These are phyloP conservation scores for Pichia sporocuriosa DNA, from an alignment of 805 yeast species.

Conservation along the genomic window DNA sequence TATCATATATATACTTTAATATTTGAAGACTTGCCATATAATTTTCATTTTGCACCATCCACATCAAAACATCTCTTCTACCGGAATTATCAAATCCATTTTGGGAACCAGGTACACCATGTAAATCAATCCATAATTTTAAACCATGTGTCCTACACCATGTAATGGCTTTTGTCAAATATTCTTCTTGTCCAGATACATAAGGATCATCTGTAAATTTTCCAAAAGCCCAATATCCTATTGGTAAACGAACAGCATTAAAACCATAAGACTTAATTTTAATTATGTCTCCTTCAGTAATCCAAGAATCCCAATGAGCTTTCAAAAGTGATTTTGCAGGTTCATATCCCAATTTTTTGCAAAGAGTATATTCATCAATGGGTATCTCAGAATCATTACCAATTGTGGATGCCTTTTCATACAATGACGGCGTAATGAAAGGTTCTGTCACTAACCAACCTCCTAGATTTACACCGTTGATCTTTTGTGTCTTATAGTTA, in stretches of 20 bases:
- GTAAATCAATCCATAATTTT: constrained; percentile 70
- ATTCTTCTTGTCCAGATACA: constrained; percentile 57
- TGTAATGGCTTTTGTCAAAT: constrained; percentile 54
- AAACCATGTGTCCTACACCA: constrained; percentile 61
- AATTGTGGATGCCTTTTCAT: constrained; percentile 26
- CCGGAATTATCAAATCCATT: constrained; percentile 86
- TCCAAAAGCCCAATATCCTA: constrained; percentile 77
- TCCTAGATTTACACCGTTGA: constrained; percentile 50
- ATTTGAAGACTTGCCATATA: constrained; percentile 43
- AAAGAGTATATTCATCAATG: constrained; percentile 54
- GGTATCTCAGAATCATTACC: constrained; percentile 33
- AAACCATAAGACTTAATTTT: constrained; percentile 48
- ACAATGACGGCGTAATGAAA: constrained; percentile 60
- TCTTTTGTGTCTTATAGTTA: constrained; percentile 23
- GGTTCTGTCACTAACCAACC: constrained; percentile 74
- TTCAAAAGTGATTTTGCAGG: constrained; percentile 38
- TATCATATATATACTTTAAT: constrained; percentile 41
- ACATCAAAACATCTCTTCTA: constrained; percentile 41
- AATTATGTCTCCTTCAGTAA: constrained; percentile 51
- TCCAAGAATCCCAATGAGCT: constrained; percentile 53
- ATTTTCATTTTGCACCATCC: constrained; percentile 37
- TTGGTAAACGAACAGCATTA: constrained; percentile 68
- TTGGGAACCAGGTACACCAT: constrained; percentile 80
- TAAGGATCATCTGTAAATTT: constrained; percentile 49
- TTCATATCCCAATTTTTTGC: constrained; percentile 41